Conservation (phyloP, 2,329 filamentous ascomycete genomes). For the Scedosporium boydii region DNA sequence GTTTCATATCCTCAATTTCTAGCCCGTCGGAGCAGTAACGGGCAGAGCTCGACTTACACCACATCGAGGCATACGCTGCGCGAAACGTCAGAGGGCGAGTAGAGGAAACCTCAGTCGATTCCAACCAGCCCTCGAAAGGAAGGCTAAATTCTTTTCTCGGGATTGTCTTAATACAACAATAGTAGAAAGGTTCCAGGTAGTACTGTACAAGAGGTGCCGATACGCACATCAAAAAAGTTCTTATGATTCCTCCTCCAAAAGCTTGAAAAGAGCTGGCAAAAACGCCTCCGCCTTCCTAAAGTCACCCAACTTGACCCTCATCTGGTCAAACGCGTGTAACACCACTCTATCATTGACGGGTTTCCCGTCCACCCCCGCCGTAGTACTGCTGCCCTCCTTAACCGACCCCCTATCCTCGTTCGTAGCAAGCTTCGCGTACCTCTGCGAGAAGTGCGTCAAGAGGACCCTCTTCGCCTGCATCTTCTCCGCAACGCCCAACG, state of each 20-base stretch:
- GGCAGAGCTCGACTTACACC: too few relatives aligned
- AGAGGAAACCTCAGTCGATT: too few relatives aligned
- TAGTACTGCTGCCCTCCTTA: slow-evolving; percentile 13
- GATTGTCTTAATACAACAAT: too few relatives aligned
- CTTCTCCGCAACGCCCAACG: slow-evolving; percentile 61
- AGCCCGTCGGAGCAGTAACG: too few relatives aligned
- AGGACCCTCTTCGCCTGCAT: slow-evolving; percentile 78
- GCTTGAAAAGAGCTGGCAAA: slow-evolving; percentile 41
- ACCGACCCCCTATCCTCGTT: slow-evolving; percentile 24
- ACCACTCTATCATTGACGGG: slow-evolving; percentile 47
- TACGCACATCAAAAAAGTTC: background rate
- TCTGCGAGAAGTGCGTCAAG: slow-evolving; percentile 90
- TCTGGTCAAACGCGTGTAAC: slow-evolving; percentile 69
- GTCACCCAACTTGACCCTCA: slow-evolving; percentile 62
- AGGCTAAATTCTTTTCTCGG: too few relatives aligned
- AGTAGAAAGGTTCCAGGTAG: background rate
- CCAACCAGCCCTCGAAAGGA: too few relatives aligned
- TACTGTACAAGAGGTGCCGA: background rate
- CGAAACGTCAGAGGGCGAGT: too few relatives aligned
- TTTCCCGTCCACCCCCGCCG: slow-evolving; percentile 17
- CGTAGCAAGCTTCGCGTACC: slow-evolving; percentile 69
- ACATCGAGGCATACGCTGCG: too few relatives aligned
- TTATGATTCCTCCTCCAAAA: slow-evolving; percentile 34
- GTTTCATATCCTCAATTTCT: too few relatives aligned
- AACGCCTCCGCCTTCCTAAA: slow-evolving; percentile 58